Evolutionary conservation across 352 stramenopile species (phyloP).

Genomic region (Globisporangium cylindrosporum): DNA sequence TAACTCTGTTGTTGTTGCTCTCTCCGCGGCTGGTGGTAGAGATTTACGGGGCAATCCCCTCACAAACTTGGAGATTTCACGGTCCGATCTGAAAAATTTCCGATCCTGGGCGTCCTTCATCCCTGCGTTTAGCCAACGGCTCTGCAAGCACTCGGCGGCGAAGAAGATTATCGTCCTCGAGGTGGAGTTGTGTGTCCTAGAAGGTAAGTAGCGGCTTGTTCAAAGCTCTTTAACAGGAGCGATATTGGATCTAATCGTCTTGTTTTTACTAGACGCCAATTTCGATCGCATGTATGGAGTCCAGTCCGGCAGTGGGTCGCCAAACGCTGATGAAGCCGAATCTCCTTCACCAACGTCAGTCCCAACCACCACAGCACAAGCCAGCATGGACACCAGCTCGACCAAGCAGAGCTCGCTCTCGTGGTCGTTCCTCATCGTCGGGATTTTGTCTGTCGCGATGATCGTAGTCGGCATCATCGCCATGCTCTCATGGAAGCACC

Average conservation of each 20-base stretch:
- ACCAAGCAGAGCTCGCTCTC: conserved; percentile 12
- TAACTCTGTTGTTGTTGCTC: background rate
- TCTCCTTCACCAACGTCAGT: background rate
- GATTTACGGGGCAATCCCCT: conserved; percentile 19
- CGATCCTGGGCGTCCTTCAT: background rate
- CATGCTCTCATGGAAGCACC: conserved; percentile 27
- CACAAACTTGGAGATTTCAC: conserved; percentile 14
- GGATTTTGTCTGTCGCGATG: conserved; percentile 18
- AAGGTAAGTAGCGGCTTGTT: background rate
- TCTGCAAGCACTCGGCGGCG: conserved; percentile 3
- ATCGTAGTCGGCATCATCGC: conserved; percentile 24
- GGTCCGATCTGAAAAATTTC: conserved; percentile 12
- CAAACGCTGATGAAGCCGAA: background rate
- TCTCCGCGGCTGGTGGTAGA: background rate
- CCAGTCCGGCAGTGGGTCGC: background rate
- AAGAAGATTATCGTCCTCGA: conserved; percentile 4
- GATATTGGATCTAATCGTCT: background rate
- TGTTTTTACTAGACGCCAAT: conserved; percentile 6
- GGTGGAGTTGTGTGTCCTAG: conserved; percentile 7
- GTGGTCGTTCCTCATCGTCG: conserved; percentile 28
- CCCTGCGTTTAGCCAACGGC: background rate
- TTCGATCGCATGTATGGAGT: conserved; percentile 13
- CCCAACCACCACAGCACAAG: conserved; percentile 2
- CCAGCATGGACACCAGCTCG: background rate
- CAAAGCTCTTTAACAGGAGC: background rate